Conservation (phyloP, 495 filamentous ascomycete genomes). For the Cudoniella acicularis region DNA sequence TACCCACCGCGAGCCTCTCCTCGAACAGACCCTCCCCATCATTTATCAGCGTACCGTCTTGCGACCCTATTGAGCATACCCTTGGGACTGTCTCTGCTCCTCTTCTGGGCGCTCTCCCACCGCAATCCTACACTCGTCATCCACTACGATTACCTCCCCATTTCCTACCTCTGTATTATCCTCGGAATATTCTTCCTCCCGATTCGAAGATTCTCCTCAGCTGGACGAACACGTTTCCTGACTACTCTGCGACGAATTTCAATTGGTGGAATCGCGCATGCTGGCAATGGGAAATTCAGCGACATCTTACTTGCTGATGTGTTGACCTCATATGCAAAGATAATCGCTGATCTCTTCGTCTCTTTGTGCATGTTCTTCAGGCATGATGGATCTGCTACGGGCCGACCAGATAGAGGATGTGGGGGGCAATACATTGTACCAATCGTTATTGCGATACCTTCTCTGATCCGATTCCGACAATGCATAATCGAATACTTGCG, state of each 20-base stretch:
- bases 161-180: conserved; percentile 70
- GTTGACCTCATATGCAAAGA: conserved; percentile 88
- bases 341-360: conserved; percentile 86
- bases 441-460: conserved; percentile 75
- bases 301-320: conserved; percentile 94
- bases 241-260: conserved; percentile 65
- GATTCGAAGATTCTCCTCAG: conserved; percentile 61
- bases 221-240: conserved; percentile 74
- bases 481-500: conserved; percentile 85
- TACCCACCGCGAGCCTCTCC: conserved; percentile 65
- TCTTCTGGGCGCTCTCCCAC: conserved; percentile 80
- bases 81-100: conserved; percentile 61
- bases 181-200: conserved; percentile 68
- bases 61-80: conserved; percentile 70
- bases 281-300: conserved; percentile 83
- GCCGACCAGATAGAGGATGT: conserved; percentile 73
- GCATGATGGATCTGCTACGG: conserved; percentile 63
- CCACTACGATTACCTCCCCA: conserved; percentile 74
- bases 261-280: conserved; percentile 75
- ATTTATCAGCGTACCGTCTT: conserved; percentile 78
- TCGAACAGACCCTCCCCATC: conserved; percentile 62
- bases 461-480: conserved; percentile 81
- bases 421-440: conserved; percentile 74
- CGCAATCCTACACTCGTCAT: conserved; percentile 63
- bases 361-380: conserved; percentile 85